phyloP scores from a whole-genome alignment of 805 yeast species.

The Blastobotrys muscicola region DNA sequence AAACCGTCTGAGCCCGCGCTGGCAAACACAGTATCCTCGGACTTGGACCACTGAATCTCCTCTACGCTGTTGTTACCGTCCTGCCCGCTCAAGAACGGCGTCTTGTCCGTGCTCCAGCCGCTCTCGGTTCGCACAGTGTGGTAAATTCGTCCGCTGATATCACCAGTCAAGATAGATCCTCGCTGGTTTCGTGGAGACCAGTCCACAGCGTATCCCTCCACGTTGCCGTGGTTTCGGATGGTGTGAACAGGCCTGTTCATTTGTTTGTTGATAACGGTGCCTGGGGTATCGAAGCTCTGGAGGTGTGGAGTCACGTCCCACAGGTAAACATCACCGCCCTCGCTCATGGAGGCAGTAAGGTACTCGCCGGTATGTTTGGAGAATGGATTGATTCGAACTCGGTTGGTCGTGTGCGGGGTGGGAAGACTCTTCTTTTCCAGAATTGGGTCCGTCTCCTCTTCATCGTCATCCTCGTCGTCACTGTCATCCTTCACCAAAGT shows the following conservation, averaged over 20 bases:
- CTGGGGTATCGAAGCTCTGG: slow-evolving; percentile 83
- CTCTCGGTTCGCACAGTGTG: slow-evolving; percentile 68
- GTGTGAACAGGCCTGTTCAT: slow-evolving; percentile 78
- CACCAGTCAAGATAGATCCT: slow-evolving; percentile 84
- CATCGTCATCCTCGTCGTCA: slow-evolving; percentile 67
- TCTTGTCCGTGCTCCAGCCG: slow-evolving; percentile 75
- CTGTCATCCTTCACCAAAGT: slow-evolving; percentile 81
- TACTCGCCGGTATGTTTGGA: slow-evolving; percentile 67
- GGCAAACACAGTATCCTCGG: slow-evolving; percentile 92
- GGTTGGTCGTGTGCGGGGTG: slow-evolving; percentile 74
- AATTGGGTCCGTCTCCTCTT: slow-evolving; percentile 67
- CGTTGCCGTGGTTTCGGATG: slow-evolving; percentile 75
- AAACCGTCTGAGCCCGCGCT: slow-evolving; percentile 87
- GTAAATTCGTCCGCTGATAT: slow-evolving; percentile 73
- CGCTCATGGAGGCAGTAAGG: slow-evolving; percentile 79
- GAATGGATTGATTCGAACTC: slow-evolving; percentile 77
- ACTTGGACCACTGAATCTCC: slow-evolving; percentile 93
- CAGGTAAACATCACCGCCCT: slow-evolving; percentile 80
- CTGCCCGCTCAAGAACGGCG: slow-evolving; percentile 54
- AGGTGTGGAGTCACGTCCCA: slow-evolving; percentile 74
- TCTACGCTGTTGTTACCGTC: slow-evolving; percentile 61
- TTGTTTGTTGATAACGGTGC: slow-evolving; percentile 66
- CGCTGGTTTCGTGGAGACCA: slow-evolving; percentile 84
- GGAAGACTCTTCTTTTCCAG: slow-evolving; percentile 79
- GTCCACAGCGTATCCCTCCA: slow-evolving; percentile 96